Evolutionary conservation across 345 rosid species (phyloP), one percentile per base, ranked within the genome.

Genomic region (Sonneratia caseolaris): DNA sequence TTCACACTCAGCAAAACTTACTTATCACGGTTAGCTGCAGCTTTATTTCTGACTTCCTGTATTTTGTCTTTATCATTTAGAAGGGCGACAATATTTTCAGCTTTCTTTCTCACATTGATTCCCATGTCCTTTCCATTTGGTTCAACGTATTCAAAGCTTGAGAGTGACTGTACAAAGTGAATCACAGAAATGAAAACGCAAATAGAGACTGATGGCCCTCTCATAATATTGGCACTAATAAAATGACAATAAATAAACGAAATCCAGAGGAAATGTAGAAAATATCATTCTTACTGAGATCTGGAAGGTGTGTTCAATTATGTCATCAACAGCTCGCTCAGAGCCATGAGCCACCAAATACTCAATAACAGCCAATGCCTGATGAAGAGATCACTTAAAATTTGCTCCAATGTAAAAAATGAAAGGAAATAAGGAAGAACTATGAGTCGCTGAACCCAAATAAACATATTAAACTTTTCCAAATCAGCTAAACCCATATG

Each of bases 311-410:
- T 96, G 99, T 78, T 95, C 99, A 42, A 92, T 87, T 72, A 96
- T 92, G 74, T 92, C 99, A 76, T 96, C 99, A 66, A 92, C 96
- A 0, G 97, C 99, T 76, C 94, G 89, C 68, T 95, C 98, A n/a
- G 99, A 96, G 74, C 99, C 99, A 71, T 96, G 91, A 68, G 96
- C 88, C 75, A 96, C 81, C 84, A 96, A 83, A 83, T 90, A 92
- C 74, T 96, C 99, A 66, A 92, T 81, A 72, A 96, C 99, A 76
- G 98, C 81, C 81, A 92, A 75, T 76, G 97, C 92, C 99, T 95
- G 88, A 69, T 45, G 64, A 59, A 74, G 66, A n/a, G 16, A 68
- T 24, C 22, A 45, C 16, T 24, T 21, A 32, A 57, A 57, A n/a
- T 24, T 24, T n/a, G 27, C 18, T 10, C 3, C 66, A n/a, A 68